phyloP scores from a whole-genome alignment of 768 basidiomycete genomes.

The Russula earlei region DNA sequence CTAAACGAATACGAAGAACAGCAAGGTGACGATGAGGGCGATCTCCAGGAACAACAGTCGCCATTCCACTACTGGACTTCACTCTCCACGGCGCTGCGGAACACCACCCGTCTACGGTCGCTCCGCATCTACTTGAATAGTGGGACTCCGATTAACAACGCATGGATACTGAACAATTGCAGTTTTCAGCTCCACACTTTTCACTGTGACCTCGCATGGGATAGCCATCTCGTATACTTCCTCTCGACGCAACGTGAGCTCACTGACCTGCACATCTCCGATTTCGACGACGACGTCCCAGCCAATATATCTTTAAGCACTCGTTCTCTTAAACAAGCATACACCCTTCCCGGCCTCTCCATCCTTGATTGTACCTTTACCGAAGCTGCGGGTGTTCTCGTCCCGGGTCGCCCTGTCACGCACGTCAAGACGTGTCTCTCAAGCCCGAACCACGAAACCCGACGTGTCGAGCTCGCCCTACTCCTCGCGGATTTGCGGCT shows the following conservation, averaged over 20 bases:
- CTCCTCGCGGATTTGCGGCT: conserved; percentile 39
- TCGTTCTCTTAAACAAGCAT: conserved; percentile 24
- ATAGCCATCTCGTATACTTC: conserved; percentile 43
- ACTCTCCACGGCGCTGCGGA: conserved; percentile 40
- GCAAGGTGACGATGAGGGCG: conserved; percentile 20
- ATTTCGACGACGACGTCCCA: conserved; percentile 27
- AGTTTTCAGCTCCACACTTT: conserved; percentile 50
- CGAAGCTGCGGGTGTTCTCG: conserved; percentile 48
- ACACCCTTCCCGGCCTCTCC: conserved; percentile 38
- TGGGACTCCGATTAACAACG: conserved; percentile 23
- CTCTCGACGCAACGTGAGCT: conserved; percentile 40
- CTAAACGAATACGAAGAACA: conserved; percentile 28
- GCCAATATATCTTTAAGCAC: conserved; percentile 16
- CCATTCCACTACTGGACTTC: conserved; percentile 40
- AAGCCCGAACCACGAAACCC: conserved; percentile 36
- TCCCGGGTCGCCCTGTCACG: conserved; percentile 49
- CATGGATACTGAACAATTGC: conserved; percentile 34
- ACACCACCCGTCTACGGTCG: conserved; percentile 39
- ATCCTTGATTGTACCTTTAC: conserved; percentile 59
- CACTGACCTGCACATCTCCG: conserved; percentile 37
- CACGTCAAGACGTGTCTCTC: conserved; percentile 66
- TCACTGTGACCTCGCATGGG: conserved; percentile 62
- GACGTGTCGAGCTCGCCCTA: conserved; percentile 41
- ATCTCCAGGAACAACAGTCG: conserved; percentile 21
- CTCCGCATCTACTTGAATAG: conserved; percentile 39